Conservation (phyloP, 2,329 filamentous ascomycete species). For the Dactylellina parvicollis region DNA sequence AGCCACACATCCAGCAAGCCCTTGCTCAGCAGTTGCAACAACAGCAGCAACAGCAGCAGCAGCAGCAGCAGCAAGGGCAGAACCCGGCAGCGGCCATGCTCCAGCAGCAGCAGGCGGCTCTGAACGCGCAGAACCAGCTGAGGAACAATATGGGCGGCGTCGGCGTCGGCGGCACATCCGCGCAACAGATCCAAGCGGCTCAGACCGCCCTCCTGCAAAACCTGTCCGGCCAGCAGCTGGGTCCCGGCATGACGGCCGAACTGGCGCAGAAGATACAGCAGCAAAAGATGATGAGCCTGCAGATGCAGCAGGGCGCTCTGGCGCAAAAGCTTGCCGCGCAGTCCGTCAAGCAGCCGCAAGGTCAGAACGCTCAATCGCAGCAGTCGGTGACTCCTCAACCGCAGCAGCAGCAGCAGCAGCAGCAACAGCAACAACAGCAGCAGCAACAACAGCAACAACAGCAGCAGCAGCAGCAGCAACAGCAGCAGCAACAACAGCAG, state of each 20-base stretch:
- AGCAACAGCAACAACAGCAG: background rate
- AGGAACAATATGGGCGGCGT: slow-evolving; percentile 5
- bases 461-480: slow-evolving; percentile 9
- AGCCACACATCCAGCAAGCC: slow-evolving; percentile 14
- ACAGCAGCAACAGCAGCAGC: slow-evolving; percentile 25
- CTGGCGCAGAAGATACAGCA: slow-evolving; percentile 34
- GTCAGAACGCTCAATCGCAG: background rate
- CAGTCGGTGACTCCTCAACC: background rate
- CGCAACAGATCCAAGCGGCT: slow-evolving; percentile 30
- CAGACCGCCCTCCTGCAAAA: slow-evolving; percentile 42
- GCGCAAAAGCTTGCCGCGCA: slow-evolving; percentile 21
- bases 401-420: background rate
- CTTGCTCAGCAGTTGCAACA: slow-evolving; percentile 9
- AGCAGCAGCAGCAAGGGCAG: slow-evolving; percentile 35
- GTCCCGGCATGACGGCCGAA: slow-evolving; percentile 9
- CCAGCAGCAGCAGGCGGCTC: slow-evolving; percentile 37
- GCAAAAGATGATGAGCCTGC: slow-evolving; percentile 17
- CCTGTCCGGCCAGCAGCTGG: slow-evolving; percentile 8
- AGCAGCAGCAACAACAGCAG: slow-evolving; percentile 14
- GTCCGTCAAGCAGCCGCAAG: background rate
- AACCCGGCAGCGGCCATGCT: slow-evolving; percentile 21
- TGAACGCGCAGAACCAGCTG: slow-evolving; percentile 34
- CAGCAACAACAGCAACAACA: slow-evolving; percentile 3
- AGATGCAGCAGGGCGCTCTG: slow-evolving; percentile 9
- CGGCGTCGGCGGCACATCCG: slow-evolving; percentile 9